These are phyloP conservation scores for Amesomyces nigricolor DNA, from an alignment of 2,329 filamentous ascomycete genomes.

Conservation along the genomic window DNA sequence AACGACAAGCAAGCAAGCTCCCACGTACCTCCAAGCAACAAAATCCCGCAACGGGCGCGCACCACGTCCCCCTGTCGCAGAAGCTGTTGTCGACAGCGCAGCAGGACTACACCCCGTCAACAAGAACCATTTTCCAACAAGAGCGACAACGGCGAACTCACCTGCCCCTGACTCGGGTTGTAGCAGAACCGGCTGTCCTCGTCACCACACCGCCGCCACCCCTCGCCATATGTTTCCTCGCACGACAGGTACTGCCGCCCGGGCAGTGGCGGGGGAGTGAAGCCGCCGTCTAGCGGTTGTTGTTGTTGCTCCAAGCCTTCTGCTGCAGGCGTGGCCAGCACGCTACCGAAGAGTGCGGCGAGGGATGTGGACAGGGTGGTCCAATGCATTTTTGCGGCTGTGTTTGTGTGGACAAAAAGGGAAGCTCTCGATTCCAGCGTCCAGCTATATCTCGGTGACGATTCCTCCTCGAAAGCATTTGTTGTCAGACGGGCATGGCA, in stretches of 20 bases:
- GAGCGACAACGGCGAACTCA: constrained; percentile 17
- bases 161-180: constrained; percentile 32
- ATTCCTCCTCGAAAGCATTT: background rate
- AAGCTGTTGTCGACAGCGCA: constrained; percentile 33
- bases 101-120: constrained; percentile 29
- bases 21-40: constrained; percentile 35
- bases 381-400: background rate
- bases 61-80: constrained; percentile 33
- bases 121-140: background rate
- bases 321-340: background rate
- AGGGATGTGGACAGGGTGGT: background rate
- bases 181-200: constrained; percentile 32
- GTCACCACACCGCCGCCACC: constrained; percentile 31
- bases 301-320: background rate
- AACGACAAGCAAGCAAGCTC: background rate
- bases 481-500: background rate
- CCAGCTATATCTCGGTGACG: background rate
- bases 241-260: constrained; percentile 30
- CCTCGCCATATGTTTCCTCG: constrained; percentile 32
- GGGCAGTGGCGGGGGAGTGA: background rate
- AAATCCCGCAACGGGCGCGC: constrained; percentile 35
- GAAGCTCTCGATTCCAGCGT: no score
- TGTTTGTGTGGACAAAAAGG: no score
- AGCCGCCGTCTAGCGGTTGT: background rate
- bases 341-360: background rate